Conservation (phyloP, 106 monocot genomes). For the Amphibolis antarctica region DNA sequence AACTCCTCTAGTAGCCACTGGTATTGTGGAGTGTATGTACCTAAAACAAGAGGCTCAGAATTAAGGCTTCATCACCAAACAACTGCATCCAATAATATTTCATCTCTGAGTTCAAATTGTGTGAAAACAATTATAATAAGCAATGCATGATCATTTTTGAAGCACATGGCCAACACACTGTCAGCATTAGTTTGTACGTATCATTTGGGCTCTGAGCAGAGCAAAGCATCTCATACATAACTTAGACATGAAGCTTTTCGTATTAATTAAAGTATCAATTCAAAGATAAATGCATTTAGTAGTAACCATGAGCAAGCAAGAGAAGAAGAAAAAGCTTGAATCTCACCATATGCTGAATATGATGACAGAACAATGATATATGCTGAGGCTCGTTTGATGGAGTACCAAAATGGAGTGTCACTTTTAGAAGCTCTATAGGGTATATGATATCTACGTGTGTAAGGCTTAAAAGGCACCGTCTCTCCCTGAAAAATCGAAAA, state of each 20-base stretch:
- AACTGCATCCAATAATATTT: background rate
- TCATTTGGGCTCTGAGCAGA: too few species aligned
- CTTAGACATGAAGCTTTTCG: too few species aligned
- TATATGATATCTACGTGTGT: too few species aligned
- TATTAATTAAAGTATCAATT: background rate
- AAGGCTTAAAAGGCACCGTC: conserved; percentile 71
- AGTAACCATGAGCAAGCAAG: too few species aligned
- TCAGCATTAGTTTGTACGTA: too few species aligned
- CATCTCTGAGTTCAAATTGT: too few species aligned
- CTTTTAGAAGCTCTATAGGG: conserved; percentile 70
- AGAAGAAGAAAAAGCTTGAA: background rate
- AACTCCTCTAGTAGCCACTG: conserved; percentile 31
- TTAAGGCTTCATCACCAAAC: background rate
- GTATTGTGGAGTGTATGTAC: conserved; percentile 28
- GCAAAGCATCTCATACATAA: too few species aligned
- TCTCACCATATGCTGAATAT: conserved; percentile 77
- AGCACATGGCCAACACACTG: too few species aligned
- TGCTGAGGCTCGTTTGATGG: conserved; percentile 68
- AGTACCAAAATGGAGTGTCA: conserved; percentile 80
- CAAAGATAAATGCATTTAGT: too few species aligned
- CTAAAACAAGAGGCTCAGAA: background rate
- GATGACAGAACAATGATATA: conserved; percentile 76
- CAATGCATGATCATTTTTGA: too few species aligned
- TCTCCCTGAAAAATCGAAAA: conserved; percentile 41
- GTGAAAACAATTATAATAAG: too few species aligned